Conservation (phyloP, 345 rosid genomes). For the Dipteronia dyeriana region DNA sequence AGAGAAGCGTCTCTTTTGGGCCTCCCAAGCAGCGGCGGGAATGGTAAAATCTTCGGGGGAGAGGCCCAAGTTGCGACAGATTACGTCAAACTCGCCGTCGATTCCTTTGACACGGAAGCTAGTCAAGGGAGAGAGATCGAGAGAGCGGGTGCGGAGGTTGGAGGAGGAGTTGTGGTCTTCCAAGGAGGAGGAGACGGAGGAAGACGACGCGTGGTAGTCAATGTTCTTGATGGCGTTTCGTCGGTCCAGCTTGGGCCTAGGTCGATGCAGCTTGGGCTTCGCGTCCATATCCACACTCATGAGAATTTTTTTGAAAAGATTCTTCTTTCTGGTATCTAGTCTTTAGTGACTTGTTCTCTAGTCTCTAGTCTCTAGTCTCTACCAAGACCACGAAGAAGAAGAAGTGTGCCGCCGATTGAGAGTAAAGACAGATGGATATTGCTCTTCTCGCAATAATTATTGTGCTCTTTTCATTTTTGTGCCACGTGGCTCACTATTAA, state of each 20-base stretch:
- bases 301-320: no score
- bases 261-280: constrained; percentile 22
- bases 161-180: constrained; percentile 39
- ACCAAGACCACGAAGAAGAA: no score
- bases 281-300: constrained; percentile 31
- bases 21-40: constrained; percentile 76
- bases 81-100: constrained; percentile 65
- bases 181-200: constrained; percentile 36
- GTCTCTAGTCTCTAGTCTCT: no score
- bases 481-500: no score
- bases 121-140: constrained; percentile 39
- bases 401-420: no score
- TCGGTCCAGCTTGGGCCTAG: constrained; percentile 55
- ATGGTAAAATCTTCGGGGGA: constrained; percentile 73
- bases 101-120: constrained; percentile 77
- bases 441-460: no score
- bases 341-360: no score
- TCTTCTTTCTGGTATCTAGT: no score
- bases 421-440: no score
- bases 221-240: constrained; percentile 63
- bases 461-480: no score
- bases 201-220: constrained; percentile 56
- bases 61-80: constrained; percentile 56
- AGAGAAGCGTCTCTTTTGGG: constrained; percentile 55
- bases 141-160: constrained; percentile 46